Conservation (phyloP, 148 eudicot species). For the Camellia lanceoleosa region DNA sequence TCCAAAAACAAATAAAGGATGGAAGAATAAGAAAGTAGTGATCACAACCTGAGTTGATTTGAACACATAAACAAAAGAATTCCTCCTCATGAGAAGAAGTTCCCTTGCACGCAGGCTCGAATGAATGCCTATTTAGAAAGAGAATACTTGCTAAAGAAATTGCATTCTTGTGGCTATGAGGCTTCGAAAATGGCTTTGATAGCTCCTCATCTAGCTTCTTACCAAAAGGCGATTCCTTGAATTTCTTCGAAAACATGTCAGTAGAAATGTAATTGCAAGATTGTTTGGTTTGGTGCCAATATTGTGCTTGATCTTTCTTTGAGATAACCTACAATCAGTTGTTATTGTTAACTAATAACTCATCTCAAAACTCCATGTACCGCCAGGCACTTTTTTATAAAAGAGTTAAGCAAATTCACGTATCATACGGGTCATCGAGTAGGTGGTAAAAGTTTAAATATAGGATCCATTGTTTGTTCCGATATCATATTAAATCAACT, state of each 20-base stretch:
- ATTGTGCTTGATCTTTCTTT: constrained; percentile 72
- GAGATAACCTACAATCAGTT: constrained; percentile 56
- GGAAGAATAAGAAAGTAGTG: background rate
- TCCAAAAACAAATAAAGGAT: background rate
- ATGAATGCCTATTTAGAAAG: constrained; percentile 61
- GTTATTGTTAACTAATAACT: too few relatives aligned
- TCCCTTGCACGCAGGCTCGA: constrained; percentile 74
- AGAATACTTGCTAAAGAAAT: constrained; percentile 41
- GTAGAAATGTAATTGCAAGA: constrained; percentile 46
- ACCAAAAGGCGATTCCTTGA: constrained; percentile 45
- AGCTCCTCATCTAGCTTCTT: constrained; percentile 44
- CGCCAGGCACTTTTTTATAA: too few relatives aligned
- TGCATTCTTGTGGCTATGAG: constrained; percentile 38
- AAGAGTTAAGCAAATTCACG: too few relatives aligned
- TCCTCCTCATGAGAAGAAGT: constrained; percentile 68
- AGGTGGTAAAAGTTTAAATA: too few relatives aligned
- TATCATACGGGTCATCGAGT: too few relatives aligned
- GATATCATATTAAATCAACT: too few relatives aligned
- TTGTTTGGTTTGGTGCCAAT: constrained; percentile 36
- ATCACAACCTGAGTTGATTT: constrained; percentile 58
- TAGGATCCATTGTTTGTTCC: too few relatives aligned
- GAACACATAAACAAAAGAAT: constrained; percentile 62
- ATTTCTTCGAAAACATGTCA: constrained; percentile 42
- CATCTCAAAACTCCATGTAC: too few relatives aligned
- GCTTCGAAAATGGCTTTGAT: constrained; percentile 37